Conservation (phyloP, 495 filamentous ascomycete species). For the Collariella sp. region DNA sequence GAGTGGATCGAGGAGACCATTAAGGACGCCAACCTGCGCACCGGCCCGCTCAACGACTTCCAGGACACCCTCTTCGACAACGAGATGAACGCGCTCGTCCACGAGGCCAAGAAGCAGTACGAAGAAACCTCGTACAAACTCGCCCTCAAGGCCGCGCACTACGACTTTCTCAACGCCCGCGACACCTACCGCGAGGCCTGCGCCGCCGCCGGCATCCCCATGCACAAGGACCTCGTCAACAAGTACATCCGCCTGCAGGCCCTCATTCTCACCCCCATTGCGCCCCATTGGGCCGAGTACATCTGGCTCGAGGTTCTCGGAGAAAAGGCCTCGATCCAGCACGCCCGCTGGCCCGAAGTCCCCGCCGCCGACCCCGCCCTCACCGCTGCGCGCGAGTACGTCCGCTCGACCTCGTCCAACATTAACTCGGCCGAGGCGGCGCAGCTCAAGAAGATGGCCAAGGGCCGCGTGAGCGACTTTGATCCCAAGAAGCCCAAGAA, state of each 20-base stretch:
- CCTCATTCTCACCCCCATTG: slow-evolving; percentile 50
- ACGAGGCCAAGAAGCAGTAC: slow-evolving; percentile 68
- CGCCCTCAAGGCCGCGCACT: slow-evolving; percentile 81
- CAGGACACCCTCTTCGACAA: slow-evolving; percentile 89
- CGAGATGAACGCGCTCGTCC: slow-evolving; percentile 78
- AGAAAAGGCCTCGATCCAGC: slow-evolving; percentile 68
- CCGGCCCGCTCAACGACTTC: slow-evolving; percentile 64
- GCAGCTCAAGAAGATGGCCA: slow-evolving; percentile 74
- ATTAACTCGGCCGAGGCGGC: slow-evolving; percentile 81
- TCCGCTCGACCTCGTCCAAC: slow-evolving; percentile 61
- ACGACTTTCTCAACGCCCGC: slow-evolving; percentile 77
- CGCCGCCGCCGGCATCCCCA: slow-evolving; percentile 62
- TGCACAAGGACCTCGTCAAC: slow-evolving; percentile 68
- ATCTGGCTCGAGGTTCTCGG: slow-evolving; percentile 84
- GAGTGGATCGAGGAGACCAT: slow-evolving; percentile 87
- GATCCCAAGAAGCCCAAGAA: slow-evolving; percentile 87
- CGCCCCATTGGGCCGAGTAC: slow-evolving; percentile 92
- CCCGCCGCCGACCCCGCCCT: slow-evolving; percentile 53
- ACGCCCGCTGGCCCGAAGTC: slow-evolving; percentile 64
- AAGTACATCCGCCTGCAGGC: slow-evolving; percentile 79
- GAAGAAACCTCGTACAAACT: slow-evolving; percentile 77
- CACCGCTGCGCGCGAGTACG: slow-evolving; percentile 71
- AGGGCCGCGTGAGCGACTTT: slow-evolving; percentile 73
- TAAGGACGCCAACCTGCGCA: slow-evolving; percentile 63
- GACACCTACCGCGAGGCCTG: slow-evolving; percentile 85